Evolutionary conservation across 2,329 filamentous ascomycete species (phyloP), one percentile per base, ranked within the genome.

Genomic region (Fusarium heterosporum): DNA sequence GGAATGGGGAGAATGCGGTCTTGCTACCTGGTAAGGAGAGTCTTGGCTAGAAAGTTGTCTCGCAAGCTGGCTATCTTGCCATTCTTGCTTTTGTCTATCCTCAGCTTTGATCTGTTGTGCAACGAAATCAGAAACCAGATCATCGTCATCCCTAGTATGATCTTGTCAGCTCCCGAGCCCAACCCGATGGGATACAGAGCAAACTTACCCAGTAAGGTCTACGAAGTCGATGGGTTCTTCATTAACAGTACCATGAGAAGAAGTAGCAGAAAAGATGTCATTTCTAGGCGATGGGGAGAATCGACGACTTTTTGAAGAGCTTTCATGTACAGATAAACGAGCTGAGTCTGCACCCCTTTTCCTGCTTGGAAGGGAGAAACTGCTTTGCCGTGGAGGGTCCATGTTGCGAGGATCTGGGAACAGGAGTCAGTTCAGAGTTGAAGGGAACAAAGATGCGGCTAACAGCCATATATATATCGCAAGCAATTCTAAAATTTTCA

Each of bases 151-250:
- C 63, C 76, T 77, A 67, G 41, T 40, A 19, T 14, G 30, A 16
- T 12, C 17, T 19, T n/a, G 47, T 71, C 17, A 69, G 62, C 17
- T 13, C 7, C 14, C 19, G 29, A 25, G 26, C 17, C n/a, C 16
- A 30, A 9, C 7, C 8, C 13, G 40, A 17, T 17, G 11, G 42
- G 5, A 25, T 19, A 12, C 7, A 34, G 14, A 19, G 14, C 22
- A 56, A 56, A 61, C 74, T 59, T 76, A 79, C 76, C 79, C 79
- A 64, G 80, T 82, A 69, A 83, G 77, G 69, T 83, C 80, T 54
- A 82, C 80, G 34, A 81, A 67, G 25, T 69, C 66, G 28, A 69
- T 30, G 17, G 45, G 36, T 22, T 28, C 53, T 19, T 77, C 73
- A 41, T 72, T 32, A 19, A 52, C 36, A n/a, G 51, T 61, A 52